A percentile compares a stretch with the other conserved stretches of the same genome.
Evolutionary conservation across 345 rosid genomes (phyloP).

Genomic region (Gossypium raimondii): DNA sequence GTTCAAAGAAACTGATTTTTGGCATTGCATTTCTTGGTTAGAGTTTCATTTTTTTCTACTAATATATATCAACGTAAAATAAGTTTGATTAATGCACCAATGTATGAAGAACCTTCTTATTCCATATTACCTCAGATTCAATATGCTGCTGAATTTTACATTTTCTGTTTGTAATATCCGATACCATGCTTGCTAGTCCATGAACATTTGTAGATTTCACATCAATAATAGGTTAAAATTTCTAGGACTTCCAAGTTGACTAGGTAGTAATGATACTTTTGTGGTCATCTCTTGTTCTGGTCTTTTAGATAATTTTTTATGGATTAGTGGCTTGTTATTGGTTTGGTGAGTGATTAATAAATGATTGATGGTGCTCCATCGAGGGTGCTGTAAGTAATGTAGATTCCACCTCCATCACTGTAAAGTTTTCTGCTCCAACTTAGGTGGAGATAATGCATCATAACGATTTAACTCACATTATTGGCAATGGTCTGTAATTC

Average conservation of each 20-base stretch:
- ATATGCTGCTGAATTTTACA: not conserved
- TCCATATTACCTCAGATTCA: not conserved
- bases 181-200: not conserved
- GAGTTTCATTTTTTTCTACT: not conserved
- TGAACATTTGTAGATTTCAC: not conserved
- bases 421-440: too few species aligned
- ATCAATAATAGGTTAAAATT: not conserved
- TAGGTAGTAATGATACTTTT: not conserved
- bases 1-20: not conserved
- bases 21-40: not conserved
- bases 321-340: not conserved
- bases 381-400: not conserved
- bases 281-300: not conserved
- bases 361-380: not conserved
- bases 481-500: not conserved
- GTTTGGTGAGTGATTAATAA: not conserved
- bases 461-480: not conserved
- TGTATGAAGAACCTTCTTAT: not conserved
- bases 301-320: not conserved
- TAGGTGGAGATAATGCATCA: not conserved
- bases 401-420: not conserved
- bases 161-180: not conserved
- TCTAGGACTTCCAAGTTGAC: not conserved
- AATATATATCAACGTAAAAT: not conserved
- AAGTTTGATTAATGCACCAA: not conserved